These are phyloP conservation scores for Aspergillus transmontanensis DNA, from an alignment of 2,329 filamentous ascomycete genomes.

Conservation along the genomic window DNA sequence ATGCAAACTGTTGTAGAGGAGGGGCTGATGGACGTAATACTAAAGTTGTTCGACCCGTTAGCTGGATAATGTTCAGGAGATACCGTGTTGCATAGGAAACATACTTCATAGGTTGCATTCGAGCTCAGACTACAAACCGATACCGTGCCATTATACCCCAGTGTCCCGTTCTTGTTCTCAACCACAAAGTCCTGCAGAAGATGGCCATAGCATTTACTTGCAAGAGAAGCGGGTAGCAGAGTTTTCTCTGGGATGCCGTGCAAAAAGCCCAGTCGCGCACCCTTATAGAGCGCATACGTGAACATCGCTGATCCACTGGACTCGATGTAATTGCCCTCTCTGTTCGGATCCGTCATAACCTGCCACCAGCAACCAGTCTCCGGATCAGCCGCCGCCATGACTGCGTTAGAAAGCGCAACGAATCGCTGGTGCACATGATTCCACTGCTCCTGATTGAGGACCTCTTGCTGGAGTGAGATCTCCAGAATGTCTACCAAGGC, in stretches of 20 bases:
- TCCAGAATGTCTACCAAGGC: constrained; percentile 56
- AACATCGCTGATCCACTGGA: constrained; percentile 63
- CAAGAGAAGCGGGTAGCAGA: constrained; percentile 45
- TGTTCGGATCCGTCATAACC: constrained; percentile 55
- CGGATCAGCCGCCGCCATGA: constrained; percentile 47
- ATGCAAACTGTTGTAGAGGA: constrained; percentile 29
- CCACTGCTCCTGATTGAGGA: constrained; percentile 35
- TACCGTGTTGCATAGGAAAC: constrained; percentile 6
- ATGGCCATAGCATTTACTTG: constrained; percentile 48
- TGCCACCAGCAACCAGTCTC: constrained; percentile 60
- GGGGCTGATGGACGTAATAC: constrained; percentile 29
- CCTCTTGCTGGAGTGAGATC: constrained; percentile 39
- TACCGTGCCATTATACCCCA: constrained; percentile 57
- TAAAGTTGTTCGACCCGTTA: constrained; percentile 4
- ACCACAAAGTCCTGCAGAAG: constrained; percentile 52
- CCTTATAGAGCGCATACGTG: constrained; percentile 55
- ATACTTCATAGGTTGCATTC: constrained; percentile 54
- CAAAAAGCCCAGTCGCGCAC: constrained; percentile 39
- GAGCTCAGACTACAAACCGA: constrained; percentile 55
- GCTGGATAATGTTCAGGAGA: neutral
- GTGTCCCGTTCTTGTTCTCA: constrained; percentile 50
- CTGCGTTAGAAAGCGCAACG: constrained; percentile 43
- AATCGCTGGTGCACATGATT: constrained; percentile 44
- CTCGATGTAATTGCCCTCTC: constrained; percentile 62
- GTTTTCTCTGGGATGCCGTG: constrained; percentile 1